These are phyloP conservation scores for Fusarium mexicanum DNA, from an alignment of 2,329 filamentous ascomycete genomes.

Conservation along the genomic window DNA sequence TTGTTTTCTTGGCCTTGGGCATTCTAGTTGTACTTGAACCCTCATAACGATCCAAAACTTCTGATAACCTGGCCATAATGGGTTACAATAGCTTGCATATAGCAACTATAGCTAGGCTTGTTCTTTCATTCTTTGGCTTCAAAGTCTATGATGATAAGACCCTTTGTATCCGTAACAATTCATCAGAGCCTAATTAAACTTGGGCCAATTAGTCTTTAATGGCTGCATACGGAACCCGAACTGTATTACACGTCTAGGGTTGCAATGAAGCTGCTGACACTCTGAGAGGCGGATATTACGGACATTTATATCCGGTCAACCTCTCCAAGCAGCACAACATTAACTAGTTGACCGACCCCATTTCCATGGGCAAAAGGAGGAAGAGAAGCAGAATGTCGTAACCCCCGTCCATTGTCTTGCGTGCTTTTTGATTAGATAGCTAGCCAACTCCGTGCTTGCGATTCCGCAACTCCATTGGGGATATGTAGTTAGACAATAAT, in stretches of 20 bases:
- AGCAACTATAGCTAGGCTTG: not conserved
- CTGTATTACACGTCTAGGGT: not conserved
- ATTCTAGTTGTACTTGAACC: not conserved
- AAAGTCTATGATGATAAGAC: not conserved
- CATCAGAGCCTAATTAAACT: not conserved
- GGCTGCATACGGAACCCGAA: not conserved
- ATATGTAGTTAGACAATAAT: constrained; percentile 9
- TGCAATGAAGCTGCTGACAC: not conserved
- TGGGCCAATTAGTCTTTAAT: not conserved
- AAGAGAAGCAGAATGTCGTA: not conserved
- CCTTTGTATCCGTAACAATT: not conserved
- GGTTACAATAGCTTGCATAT: not conserved
- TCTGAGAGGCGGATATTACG: constrained; percentile 3
- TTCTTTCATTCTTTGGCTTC: not conserved
- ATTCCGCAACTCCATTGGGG: constrained; percentile 20
- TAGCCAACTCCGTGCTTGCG: not conserved
- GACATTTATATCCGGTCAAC: constrained; percentile 22
- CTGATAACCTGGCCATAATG: not conserved
- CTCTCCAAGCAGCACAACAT: constrained; percentile 1
- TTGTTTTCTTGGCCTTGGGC: not conserved
- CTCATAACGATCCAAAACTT: not conserved
- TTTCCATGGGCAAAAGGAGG: not conserved
- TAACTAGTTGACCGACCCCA: constrained; percentile 1
- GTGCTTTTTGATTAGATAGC: constrained; percentile 26
- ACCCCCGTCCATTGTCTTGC: not conserved